These are phyloP conservation scores for Neofusicoccum kwambonambiense DNA, from an alignment of 2,329 filamentous ascomycete species.

Conservation along the genomic window DNA sequence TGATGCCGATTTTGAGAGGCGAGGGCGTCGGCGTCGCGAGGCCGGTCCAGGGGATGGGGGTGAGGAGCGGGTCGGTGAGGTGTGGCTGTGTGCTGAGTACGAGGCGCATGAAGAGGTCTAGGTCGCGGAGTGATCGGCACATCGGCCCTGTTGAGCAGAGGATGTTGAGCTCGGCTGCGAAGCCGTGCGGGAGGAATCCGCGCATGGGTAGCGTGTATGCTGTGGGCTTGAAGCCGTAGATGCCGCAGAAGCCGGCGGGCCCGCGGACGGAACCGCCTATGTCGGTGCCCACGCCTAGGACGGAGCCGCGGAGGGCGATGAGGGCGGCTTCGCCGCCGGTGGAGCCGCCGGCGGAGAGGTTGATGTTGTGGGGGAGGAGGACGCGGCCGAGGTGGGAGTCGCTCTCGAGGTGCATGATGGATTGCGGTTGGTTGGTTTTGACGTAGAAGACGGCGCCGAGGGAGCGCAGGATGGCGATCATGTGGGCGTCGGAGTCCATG, in stretches of 20 bases:
- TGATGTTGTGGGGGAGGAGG: conserved; percentile 53
- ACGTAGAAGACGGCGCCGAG: conserved; percentile 54
- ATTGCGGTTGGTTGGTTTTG: conserved; percentile 55
- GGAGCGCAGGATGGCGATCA: conserved; percentile 25
- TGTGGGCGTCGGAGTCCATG: conserved; percentile 24
- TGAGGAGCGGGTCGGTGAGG: conserved; percentile 22
- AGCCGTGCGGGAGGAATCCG: conserved; percentile 16
- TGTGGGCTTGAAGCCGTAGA: conserved; percentile 10
- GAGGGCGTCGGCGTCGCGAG: conserved; percentile 19
- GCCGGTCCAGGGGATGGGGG: conserved; percentile 26
- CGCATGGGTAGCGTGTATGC: conserved; percentile 23
- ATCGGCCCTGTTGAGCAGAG: conserved; percentile 23
- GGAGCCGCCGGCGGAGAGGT: conserved; percentile 52
- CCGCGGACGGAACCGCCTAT: conserved; percentile 17
- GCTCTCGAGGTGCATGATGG: conserved; percentile 54
- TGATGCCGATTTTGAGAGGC: conserved; percentile 46
- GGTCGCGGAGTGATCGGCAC: conserved; percentile 23
- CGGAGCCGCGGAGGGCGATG: conserved; percentile 51
- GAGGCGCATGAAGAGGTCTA: conserved; percentile 23
- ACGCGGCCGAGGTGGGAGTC: conserved; percentile 51
- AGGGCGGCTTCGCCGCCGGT: conserved; percentile 59
- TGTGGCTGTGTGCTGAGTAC: conserved; percentile 22
- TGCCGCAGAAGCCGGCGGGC: conserved; percentile 16
- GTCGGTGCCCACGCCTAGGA: conserved; percentile 47
- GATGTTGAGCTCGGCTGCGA: conserved; percentile 24